These are phyloP conservation scores for Perkinsus olseni DNA, from an alignment of 169 alveolate genomes.

Conservation along the genomic window DNA sequence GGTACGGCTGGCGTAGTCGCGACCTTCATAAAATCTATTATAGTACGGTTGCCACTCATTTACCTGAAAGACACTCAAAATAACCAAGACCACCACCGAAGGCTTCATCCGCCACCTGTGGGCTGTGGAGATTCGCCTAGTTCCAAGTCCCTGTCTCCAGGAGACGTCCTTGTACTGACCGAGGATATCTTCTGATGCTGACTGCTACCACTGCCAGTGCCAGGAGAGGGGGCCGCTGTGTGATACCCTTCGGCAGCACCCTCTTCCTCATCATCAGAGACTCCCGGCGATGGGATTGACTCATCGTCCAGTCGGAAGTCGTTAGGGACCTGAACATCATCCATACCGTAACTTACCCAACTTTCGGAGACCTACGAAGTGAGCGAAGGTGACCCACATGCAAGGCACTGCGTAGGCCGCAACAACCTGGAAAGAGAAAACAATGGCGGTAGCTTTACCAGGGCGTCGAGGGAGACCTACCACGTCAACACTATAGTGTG, in stretches of 20 bases:
- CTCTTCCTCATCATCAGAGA: background rate
- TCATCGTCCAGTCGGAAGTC: background rate
- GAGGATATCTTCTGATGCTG: background rate
- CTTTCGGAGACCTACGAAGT: background rate
- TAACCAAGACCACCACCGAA: background rate
- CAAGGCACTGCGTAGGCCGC: background rate
- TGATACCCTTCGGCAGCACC: background rate
- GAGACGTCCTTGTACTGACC: background rate
- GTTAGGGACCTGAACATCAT: background rate
- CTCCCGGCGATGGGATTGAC: background rate
- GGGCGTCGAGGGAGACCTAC: background rate
- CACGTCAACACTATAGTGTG: background rate
- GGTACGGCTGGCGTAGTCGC: too few species aligned
- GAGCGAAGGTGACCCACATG: background rate
- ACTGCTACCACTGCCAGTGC: background rate
- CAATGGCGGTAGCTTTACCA: background rate
- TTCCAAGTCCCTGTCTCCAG: background rate
- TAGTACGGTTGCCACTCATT: too few species aligned
- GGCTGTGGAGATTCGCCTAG: background rate
- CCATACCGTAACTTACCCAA: background rate
- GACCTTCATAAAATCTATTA: too few species aligned
- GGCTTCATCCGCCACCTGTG: background rate
- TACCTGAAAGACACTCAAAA: background rate
- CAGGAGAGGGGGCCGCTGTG: background rate
- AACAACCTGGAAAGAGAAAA: background rate